Evolutionary conservation across 805 yeast species (phyloP).

Genomic region (Hanseniaspora occidentalis): DNA sequence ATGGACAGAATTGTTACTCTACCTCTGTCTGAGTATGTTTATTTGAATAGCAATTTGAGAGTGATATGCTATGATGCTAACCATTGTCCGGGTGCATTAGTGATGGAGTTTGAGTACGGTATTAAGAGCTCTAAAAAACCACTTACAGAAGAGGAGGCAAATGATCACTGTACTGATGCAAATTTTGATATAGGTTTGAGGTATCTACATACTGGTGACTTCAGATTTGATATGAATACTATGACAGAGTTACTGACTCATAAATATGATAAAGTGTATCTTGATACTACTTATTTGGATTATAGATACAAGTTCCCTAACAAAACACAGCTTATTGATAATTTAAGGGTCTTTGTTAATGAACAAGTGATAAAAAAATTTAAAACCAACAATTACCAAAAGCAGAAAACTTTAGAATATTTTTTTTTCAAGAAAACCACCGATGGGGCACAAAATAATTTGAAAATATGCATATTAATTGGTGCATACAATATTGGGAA

Average conservation of each 20-base stretch:
- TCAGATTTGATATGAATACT: slow-evolving; percentile 49
- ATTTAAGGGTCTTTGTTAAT: not conserved
- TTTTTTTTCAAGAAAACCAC: slow-evolving; percentile 1
- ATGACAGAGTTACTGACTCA: slow-evolving; percentile 12
- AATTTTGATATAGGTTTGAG: slow-evolving; percentile 1
- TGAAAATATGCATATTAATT: slow-evolving; percentile 39
- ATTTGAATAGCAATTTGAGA: slow-evolving; percentile 18
- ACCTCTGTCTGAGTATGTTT: slow-evolving; percentile 27
- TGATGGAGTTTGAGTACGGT: slow-evolving; percentile 54
- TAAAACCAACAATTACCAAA: slow-evolving; percentile 12
- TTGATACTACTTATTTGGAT: slow-evolving; percentile 84
- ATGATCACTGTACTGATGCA: slow-evolving; percentile 1
- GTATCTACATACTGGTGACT: slow-evolving; percentile 83
- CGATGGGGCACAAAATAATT: slow-evolving; percentile 19
- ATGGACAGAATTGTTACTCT: slow-evolving; percentile 28
- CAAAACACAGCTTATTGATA: slow-evolving; percentile 31
- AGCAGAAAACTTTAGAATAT: slow-evolving; percentile 9
- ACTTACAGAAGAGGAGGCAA: not conserved
- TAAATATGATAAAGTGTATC: slow-evolving; percentile 49
- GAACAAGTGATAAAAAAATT: slow-evolving; percentile 5
- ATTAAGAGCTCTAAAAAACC: not conserved
- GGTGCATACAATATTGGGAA: slow-evolving; percentile 93
- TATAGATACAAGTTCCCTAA: slow-evolving; percentile 67
- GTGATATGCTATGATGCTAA: slow-evolving; percentile 73
- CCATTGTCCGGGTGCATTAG: slow-evolving; percentile 93